phyloP scores from a whole-genome alignment of 352 stramenopile species.

The Phytophthora pinifolia region DNA sequence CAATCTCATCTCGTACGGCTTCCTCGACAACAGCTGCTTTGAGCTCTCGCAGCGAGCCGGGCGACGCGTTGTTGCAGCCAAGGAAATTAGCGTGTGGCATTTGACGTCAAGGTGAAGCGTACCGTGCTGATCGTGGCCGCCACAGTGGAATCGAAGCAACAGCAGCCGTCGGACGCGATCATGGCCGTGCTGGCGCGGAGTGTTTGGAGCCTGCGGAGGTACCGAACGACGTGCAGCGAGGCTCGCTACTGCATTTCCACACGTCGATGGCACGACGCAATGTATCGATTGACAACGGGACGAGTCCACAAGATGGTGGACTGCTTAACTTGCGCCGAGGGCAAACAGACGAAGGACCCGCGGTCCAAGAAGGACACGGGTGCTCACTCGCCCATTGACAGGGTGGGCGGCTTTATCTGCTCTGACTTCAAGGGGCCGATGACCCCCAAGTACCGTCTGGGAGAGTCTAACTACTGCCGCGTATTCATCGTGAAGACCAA shows the following conservation, averaged over 20 bases:
- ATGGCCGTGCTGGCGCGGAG: constrained; percentile 7
- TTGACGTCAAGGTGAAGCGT: background rate
- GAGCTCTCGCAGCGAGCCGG: background rate
- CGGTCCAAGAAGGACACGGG: constrained; percentile 9
- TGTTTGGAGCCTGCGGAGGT: too few relatives aligned
- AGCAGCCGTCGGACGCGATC: background rate
- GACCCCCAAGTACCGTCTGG: constrained; percentile 1
- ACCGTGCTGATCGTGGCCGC: background rate
- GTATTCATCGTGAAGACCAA: constrained; percentile 14
- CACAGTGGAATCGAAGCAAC: background rate
- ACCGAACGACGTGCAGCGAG: background rate
- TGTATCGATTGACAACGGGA: background rate
- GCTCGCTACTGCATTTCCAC: constrained; percentile 10
- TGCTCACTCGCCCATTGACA: constrained; percentile 10
- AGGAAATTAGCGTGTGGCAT: background rate
- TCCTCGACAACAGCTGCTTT: background rate
- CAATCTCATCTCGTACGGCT: background rate
- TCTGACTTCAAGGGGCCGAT: constrained; percentile 7
- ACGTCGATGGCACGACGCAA: background rate
- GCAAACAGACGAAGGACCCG: constrained; percentile 15
- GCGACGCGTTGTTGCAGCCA: background rate
- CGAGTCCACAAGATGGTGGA: background rate
- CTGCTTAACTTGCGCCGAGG: constrained; percentile 16
- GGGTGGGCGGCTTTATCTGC: constrained; percentile 21
- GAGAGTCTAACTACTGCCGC: constrained; percentile 12